Conservation (phyloP, 2,329 filamentous ascomycete genomes). For the Chaetomium sp. region DNA sequence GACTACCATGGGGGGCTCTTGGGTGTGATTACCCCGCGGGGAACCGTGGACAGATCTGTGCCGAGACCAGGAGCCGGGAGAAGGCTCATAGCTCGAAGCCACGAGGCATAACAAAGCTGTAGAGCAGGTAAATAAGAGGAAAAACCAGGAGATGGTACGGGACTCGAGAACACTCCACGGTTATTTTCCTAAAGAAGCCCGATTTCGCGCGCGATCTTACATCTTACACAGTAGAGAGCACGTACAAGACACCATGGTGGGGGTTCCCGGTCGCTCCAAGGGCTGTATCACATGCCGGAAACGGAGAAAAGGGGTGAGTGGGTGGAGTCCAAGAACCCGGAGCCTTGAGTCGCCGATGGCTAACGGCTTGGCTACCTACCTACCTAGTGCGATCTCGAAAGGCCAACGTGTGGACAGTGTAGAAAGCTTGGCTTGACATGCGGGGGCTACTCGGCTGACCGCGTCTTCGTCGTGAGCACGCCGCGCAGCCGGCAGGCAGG, state of each 20-base stretch:
- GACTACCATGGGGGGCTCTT: neutral
- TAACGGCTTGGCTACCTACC: neutral
- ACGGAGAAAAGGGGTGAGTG: constrained; percentile 14
- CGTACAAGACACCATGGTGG: constrained; percentile 14
- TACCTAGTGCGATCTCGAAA: constrained; percentile 20
- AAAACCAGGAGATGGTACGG: neutral
- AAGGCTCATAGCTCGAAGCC: neutral
- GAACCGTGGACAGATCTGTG: neutral
- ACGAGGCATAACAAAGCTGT: neutral
- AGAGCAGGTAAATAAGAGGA: neutral
- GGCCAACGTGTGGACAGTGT: constrained; percentile 19
- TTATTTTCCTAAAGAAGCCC: neutral
- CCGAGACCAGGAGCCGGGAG: neutral
- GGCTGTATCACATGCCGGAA: constrained; percentile 21
- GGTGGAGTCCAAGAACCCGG: neutral
- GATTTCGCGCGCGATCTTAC: neutral
- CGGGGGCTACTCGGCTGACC: constrained; percentile 13
- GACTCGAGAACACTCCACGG: neutral
- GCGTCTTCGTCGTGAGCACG: constrained; percentile 26
- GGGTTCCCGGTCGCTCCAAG: constrained; percentile 26
- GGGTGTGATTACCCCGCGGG: neutral
- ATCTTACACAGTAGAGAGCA: neutral
- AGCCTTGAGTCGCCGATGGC: neutral
- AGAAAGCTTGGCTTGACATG: constrained; percentile 18
- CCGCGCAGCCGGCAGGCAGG: constrained; percentile 14